phyloP scores from a whole-genome alignment of 352 stramenopile genomes.

The Phytophthora pini region DNA sequence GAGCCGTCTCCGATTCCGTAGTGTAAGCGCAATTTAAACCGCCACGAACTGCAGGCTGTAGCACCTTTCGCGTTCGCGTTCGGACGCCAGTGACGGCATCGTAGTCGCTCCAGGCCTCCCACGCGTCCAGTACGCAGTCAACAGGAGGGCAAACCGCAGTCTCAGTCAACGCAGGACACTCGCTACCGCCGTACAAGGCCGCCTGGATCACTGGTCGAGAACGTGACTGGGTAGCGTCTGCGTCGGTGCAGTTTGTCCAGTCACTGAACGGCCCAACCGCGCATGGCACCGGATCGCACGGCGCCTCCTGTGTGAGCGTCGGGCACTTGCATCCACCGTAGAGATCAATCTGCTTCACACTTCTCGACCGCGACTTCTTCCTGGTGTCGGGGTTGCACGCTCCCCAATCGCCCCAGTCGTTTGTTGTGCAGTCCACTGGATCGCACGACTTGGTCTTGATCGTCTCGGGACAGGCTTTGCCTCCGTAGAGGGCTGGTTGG shows the following conservation, averaged over 20 bases:
- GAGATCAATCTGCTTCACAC: conserved; percentile 47
- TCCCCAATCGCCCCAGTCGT: conserved; percentile 43
- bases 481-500: conserved; percentile 45
- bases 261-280: conserved; percentile 47
- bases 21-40: conserved; percentile 44
- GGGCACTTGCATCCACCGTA: conserved; percentile 64
- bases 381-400: conserved; percentile 31
- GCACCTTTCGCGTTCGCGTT: conserved; percentile 32
- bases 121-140: conserved; percentile 52
- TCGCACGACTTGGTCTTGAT: conserved; percentile 49
- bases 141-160: conserved; percentile 47
- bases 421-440: conserved; percentile 54
- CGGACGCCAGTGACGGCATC: conserved; percentile 43
- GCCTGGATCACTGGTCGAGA: conserved; percentile 38
- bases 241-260: conserved; percentile 58
- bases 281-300: conserved; percentile 60
- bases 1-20: conserved; percentile 39
- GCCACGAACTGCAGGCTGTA: conserved; percentile 46
- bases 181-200: conserved; percentile 44
- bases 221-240: conserved; percentile 40
- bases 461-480: conserved; percentile 38
- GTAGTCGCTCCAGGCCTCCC: conserved; percentile 50
- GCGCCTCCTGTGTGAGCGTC: conserved; percentile 36
- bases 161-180: conserved; percentile 35
- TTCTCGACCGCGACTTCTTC: conserved; percentile 47